Percentiles rank a stretch among this genome's conserved stretches.
Conservation (phyloP, 306 rosid species). For the Arachis hypogaea region DNA sequence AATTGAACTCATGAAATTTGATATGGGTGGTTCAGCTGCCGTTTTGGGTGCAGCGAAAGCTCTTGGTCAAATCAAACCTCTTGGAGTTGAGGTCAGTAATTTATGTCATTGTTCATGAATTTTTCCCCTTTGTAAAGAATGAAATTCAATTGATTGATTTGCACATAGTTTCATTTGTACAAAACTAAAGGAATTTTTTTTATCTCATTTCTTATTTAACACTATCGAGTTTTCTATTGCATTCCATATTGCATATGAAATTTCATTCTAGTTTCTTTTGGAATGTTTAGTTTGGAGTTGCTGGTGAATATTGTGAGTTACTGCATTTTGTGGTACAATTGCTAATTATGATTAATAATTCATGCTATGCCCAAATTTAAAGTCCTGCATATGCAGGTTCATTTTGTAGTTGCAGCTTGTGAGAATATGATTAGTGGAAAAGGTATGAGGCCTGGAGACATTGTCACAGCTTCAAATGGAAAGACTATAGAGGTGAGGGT, state of each 20-base stretch:
- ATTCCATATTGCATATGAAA: slow-evolving; percentile 12
- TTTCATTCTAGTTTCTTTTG: slow-evolving; percentile 24
- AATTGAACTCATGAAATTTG: slow-evolving; percentile 88
- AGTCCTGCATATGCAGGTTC: slow-evolving; percentile 68
- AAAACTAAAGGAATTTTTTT: background rate
- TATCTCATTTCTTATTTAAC: slow-evolving; percentile 15
- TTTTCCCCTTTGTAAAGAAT: slow-evolving; percentile 4
- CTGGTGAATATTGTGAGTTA: slow-evolving; percentile 5
- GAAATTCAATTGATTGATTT: slow-evolving; percentile 4
- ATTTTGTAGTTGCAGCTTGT: slow-evolving; percentile 96
- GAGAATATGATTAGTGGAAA: slow-evolving; percentile 99
- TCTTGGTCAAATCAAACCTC: slow-evolving; percentile 93
- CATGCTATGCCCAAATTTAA: background rate
- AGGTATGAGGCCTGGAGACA: slow-evolving; percentile 98
- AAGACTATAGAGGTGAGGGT: slow-evolving; percentile 90
- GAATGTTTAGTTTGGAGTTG: slow-evolving; percentile 8
- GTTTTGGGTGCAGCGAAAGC: slow-evolving; percentile 99
- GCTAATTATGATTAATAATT: background rate
- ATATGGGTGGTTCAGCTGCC: slow-evolving; percentile 99
- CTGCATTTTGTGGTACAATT: slow-evolving; percentile 22
- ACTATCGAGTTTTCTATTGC: background rate
- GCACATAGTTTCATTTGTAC: background rate
- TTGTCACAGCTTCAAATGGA: slow-evolving; percentile 99
- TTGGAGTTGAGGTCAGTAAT: slow-evolving; percentile 86
- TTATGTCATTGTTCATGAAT: slow-evolving; percentile 19